A percentile compares a stretch with the other conserved stretches of the same genome.
Conservation (phyloP, 2,329 filamentous ascomycete species). For the Sphaerulina vaccinii region DNA sequence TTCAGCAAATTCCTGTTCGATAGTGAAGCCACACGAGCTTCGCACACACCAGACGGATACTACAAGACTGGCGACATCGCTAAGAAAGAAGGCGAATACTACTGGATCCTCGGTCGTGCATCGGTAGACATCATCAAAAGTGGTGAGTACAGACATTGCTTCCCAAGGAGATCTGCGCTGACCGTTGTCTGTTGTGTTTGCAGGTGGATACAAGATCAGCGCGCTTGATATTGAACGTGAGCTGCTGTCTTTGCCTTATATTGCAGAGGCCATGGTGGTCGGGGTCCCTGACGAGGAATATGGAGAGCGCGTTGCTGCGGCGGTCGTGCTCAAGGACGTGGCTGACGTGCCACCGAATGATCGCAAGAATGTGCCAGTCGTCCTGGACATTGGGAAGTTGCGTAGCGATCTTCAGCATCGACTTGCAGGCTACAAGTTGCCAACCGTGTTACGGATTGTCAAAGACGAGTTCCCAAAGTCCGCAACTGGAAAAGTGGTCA, state of each 20-base stretch:
- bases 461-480: conserved; percentile 50
- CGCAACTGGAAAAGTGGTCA: conserved; percentile 52
- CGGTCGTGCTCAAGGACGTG: conserved; percentile 45
- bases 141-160: background rate
- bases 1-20: conserved; percentile 38
- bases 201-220: conserved; percentile 56
- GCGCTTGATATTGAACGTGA: conserved; percentile 57
- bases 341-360: conserved; percentile 27
- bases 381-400: conserved; percentile 43
- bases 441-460: conserved; percentile 48
- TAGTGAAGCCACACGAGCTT: conserved; percentile 32
- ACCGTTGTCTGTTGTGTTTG: background rate
- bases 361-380: conserved; percentile 19
- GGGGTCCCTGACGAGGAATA: conserved; percentile 55
- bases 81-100: conserved; percentile 45
- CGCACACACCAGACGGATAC: conserved; percentile 35
- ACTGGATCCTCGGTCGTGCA: conserved; percentile 55
- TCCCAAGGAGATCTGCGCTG: too few relatives aligned
- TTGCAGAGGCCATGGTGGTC: conserved; percentile 55
- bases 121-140: conserved; percentile 56
- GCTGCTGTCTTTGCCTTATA: conserved; percentile 49
- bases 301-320: conserved; percentile 56
- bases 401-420: conserved; percentile 46
- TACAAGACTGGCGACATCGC: conserved; percentile 39
- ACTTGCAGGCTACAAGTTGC: conserved; percentile 51